Evolutionary conservation across 2,329 filamentous ascomycete species (phyloP).

Genomic region (Cryphonectria parasitica): DNA sequence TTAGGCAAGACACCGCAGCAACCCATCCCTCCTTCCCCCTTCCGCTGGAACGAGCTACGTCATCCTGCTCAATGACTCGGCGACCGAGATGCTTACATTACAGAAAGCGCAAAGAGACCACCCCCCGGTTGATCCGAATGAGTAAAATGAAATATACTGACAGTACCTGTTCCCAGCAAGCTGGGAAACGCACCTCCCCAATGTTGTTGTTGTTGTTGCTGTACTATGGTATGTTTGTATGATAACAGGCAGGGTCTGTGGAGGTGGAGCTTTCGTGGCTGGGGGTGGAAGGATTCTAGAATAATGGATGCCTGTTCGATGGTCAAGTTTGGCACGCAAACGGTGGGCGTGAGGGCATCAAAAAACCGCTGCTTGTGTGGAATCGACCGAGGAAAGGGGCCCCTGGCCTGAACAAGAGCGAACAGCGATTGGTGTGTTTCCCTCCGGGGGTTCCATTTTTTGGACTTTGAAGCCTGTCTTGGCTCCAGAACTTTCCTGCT

Average conservation of each 20-base stretch:
- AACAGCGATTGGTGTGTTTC: conserved; percentile 14
- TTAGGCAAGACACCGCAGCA: background rate
- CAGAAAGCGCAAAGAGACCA: conserved; percentile 16
- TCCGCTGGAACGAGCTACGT: conserved; percentile 15
- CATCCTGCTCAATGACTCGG: conserved; percentile 8
- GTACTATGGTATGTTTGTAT: too few species aligned
- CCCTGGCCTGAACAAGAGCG: conserved; percentile 1
- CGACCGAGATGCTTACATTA: background rate
- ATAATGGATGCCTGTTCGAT: conserved; percentile 25
- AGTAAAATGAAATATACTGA: conserved; percentile 15
- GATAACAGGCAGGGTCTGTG: conserved; percentile 8
- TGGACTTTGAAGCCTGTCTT: background rate
- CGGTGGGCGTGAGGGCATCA: conserved; percentile 23
- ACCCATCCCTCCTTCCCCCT: background rate
- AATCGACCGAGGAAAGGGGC: background rate
- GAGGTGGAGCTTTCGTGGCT: conserved; percentile 25
- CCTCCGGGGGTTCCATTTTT: conserved; percentile 7
- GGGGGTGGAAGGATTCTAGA: conserved; percentile 28
- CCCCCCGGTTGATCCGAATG: conserved; percentile 26
- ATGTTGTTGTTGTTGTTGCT: too few species aligned
- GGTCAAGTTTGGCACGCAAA: conserved; percentile 4
- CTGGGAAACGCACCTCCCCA: too few species aligned
- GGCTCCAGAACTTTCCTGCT: conserved; percentile 14
- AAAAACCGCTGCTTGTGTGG: background rate
- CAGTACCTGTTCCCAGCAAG: too few species aligned